Percentiles rank a stretch among this genome's conserved stretches.
phyloP scores from a whole-genome alignment of 495 filamentous ascomycete species.

The Trichocladium uniseriatum region DNA sequence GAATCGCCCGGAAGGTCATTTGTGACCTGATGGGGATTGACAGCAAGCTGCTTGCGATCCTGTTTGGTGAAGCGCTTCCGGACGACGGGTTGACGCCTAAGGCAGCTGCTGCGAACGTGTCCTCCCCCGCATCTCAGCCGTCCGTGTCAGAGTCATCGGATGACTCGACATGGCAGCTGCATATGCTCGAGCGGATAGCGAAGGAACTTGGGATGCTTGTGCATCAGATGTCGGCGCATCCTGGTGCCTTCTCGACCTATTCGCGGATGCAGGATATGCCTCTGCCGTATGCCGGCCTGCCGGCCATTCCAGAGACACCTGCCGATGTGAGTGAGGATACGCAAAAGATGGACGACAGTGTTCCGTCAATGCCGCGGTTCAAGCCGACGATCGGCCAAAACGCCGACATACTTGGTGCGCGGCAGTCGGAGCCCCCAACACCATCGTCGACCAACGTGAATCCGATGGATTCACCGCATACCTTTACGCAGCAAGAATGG shows the following conservation, averaged over 20 bases:
- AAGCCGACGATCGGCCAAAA: slow-evolving; percentile 39
- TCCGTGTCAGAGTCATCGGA: slow-evolving; percentile 27
- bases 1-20: slow-evolving; percentile 78
- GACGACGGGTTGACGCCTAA: slow-evolving; percentile 43
- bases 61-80: slow-evolving; percentile 78
- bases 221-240: slow-evolving; percentile 63
- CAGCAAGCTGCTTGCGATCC: slow-evolving; percentile 68
- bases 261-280: slow-evolving; percentile 42
- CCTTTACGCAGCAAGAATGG: slow-evolving; percentile 67
- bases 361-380: slow-evolving; percentile 34
- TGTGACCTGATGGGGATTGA: slow-evolving; percentile 87
- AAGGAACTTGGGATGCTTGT: slow-evolving; percentile 78
- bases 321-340: slow-evolving; percentile 21
- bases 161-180: slow-evolving; percentile 60
- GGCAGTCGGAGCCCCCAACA: slow-evolving; percentile 12
- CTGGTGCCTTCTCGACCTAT: slow-evolving; percentile 74
- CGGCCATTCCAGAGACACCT: slow-evolving; percentile 42
- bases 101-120: slow-evolving; percentile 18
- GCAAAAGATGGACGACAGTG: slow-evolving; percentile 16
- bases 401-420: slow-evolving; percentile 18
- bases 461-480: slow-evolving; percentile 2
- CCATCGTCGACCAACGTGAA: slow-evolving; percentile 6
- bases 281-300: slow-evolving; percentile 47
- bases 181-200: slow-evolving; percentile 72
- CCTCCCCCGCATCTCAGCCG: slow-evolving; percentile 19